phyloP scores from a whole-genome alignment of 129 eudicot genomes.

The Artemisia argyi region DNA sequence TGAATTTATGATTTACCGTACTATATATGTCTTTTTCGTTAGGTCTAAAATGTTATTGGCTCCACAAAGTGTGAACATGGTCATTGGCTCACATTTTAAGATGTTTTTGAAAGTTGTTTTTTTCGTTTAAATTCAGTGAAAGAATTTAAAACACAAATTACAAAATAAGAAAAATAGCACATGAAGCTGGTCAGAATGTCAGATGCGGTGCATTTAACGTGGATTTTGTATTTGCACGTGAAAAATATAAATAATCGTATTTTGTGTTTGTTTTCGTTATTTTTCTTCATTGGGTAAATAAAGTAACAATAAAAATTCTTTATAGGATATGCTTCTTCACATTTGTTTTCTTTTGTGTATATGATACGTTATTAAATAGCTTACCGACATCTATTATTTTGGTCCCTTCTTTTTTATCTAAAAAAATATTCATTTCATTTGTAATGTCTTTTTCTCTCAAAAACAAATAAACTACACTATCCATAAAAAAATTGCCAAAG shows the following conservation, averaged over 20 bases:
- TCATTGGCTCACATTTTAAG: conserved; percentile 20
- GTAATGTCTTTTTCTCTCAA: too few species aligned
- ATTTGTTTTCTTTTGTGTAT: background rate
- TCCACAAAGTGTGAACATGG: conserved; percentile 1
- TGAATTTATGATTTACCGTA: too few species aligned
- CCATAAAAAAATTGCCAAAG: too few species aligned
- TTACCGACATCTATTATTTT: conserved; percentile 1
- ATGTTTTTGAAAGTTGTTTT: background rate
- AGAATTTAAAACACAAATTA: background rate
- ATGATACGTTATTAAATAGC: background rate
- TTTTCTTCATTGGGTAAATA: background rate
- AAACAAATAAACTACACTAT: too few species aligned
- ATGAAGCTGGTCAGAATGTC: conserved; percentile 28
- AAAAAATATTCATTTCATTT: too few species aligned
- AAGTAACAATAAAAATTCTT: background rate
- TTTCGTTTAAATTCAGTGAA: background rate
- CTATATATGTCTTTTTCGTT: too few species aligned
- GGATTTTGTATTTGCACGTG: conserved; percentile 33
- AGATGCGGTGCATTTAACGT: conserved; percentile 29
- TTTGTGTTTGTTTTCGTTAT: too few species aligned
- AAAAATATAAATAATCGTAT: background rate
- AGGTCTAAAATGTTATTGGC: background rate
- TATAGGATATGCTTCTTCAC: conserved; percentile 11
- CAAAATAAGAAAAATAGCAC: conserved; percentile 11
- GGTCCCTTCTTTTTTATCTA: background rate